Evolutionary conservation across 2,329 filamentous ascomycete species (phyloP).

Genomic region (Aspergillus amoenus): DNA sequence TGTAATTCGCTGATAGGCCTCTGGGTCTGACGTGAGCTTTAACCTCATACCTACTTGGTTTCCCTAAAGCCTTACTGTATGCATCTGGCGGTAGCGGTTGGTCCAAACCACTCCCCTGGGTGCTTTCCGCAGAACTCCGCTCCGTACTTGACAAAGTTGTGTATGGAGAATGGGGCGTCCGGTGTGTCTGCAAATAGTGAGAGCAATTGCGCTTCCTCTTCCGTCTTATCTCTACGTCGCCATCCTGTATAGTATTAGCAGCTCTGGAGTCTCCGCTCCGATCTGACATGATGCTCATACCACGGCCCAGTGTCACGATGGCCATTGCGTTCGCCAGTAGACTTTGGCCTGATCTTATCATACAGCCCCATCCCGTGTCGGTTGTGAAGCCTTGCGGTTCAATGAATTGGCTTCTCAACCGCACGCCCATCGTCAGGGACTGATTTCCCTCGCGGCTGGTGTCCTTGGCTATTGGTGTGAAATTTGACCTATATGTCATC

Average conservation of each 20-base stretch:
- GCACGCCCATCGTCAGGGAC: conserved; percentile 77
- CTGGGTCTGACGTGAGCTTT: conserved; percentile 45
- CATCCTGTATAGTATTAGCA: conserved; percentile 59
- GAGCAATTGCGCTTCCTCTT: conserved; percentile 69
- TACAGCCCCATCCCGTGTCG: conserved; percentile 96
- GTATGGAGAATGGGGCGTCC: conserved; percentile 86
- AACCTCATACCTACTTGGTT: background rate
- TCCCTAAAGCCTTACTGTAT: conserved; percentile 68
- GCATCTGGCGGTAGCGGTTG: conserved; percentile 91
- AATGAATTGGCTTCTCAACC: conserved; percentile 74
- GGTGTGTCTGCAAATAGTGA: conserved; percentile 85
- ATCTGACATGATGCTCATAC: conserved; percentile 44
- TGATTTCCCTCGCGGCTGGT: conserved; percentile 68
- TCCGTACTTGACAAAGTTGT: conserved; percentile 88
- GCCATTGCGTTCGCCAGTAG: conserved; percentile 82
- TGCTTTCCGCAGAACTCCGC: conserved; percentile 87
- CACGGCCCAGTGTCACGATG: conserved; percentile 73
- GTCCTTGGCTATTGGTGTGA: conserved; percentile 77
- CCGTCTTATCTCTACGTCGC: conserved; percentile 61
- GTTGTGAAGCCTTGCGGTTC: conserved; percentile 83
- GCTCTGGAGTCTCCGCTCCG: conserved; percentile 17
- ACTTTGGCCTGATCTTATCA: conserved; percentile 96
- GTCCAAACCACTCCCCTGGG: conserved; percentile 97
- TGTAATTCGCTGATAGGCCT: conserved; percentile 68
- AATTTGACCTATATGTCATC: conserved; percentile 94